Percentiles rank a stretch among this genome's conserved stretches.
These are phyloP conservation scores for Laetiporus sulphureus DNA, from an alignment of 1,284 basidiomycete genomes.

Conservation along the genomic window DNA sequence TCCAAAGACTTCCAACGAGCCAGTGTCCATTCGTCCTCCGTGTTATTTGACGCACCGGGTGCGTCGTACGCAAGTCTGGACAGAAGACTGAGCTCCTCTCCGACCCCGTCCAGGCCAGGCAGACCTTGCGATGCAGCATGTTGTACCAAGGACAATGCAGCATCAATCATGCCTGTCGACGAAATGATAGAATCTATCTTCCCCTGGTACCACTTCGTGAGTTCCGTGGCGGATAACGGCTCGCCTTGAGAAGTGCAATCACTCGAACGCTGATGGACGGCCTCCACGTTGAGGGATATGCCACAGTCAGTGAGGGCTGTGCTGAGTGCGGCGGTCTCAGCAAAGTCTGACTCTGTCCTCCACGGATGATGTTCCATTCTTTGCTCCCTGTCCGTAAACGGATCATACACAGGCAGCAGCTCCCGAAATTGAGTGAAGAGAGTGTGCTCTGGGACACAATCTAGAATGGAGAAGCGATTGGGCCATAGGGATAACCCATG, in stretches of 20 bases:
- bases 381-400: conserved; percentile 38
- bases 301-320: conserved; percentile 30
- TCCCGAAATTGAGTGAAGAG: conserved; percentile 55
- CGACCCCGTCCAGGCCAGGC: conserved; percentile 74
- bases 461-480: conserved; percentile 62
- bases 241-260: conserved; percentile 4
- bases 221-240: conserved; percentile 29
- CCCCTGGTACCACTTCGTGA: conserved; percentile 69
- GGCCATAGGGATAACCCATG: conserved; percentile 60
- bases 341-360: conserved; percentile 50
- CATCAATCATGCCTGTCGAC: conserved; percentile 70
- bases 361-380: conserved; percentile 28
- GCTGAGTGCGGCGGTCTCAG: conserved; percentile 40
- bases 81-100: conserved; percentile 85
- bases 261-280: neutral
- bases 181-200: conserved; percentile 59
- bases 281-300: conserved; percentile 8
- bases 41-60: conserved; percentile 33
- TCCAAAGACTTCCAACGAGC: conserved; percentile 64
- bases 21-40: conserved; percentile 65
- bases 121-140: conserved; percentile 80
- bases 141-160: conserved; percentile 75
- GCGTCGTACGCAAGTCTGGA: conserved; percentile 83
- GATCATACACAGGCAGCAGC: conserved; percentile 60
- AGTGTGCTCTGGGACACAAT: conserved; percentile 68